phyloP scores from a whole-genome alignment of 2,329 filamentous ascomycete genomes.

The Aulographum hederae region DNA sequence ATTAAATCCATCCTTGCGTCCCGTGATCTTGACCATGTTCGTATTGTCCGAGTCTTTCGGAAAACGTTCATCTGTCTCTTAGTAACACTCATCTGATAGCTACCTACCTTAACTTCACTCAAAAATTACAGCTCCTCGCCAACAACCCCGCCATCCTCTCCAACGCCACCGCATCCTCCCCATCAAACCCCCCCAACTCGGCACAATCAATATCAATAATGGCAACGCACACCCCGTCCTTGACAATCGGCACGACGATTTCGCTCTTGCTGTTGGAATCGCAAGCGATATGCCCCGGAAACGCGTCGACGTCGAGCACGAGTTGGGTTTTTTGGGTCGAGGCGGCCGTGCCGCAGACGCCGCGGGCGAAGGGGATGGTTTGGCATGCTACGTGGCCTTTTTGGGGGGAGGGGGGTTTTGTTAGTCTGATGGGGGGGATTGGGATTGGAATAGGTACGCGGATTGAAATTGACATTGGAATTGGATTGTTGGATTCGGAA shows the following conservation, averaged over 20 bases:
- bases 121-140: constrained; percentile 46
- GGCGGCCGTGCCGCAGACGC: constrained; percentile 60
- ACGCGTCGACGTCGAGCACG: constrained; percentile 48
- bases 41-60: too few species aligned
- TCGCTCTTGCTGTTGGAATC: constrained; percentile 61
- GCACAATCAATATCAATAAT: constrained; percentile 72
- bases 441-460: too few species aligned
- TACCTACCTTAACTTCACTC: too few species aligned
- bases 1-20: too few species aligned
- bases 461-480: too few species aligned
- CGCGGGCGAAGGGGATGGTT: constrained; percentile 51
- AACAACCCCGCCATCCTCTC: constrained; percentile 48
- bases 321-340: constrained; percentile 42
- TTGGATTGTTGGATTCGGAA: too few species aligned
- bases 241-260: constrained; percentile 59
- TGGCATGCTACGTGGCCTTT: constrained; percentile 67
- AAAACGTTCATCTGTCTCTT: too few species aligned
- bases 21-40: too few species aligned
- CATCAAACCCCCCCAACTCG: constrained; percentile 46
- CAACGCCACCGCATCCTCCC: constrained; percentile 44
- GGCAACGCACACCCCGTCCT: constrained; percentile 39
- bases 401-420: too few species aligned
- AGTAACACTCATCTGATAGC: too few species aligned
- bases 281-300: constrained; percentile 69
- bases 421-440: too few species aligned